Percentiles rank a stretch among this genome's conserved stretches.
Evolutionary conservation across 495 filamentous ascomycete genomes (phyloP).

Genomic region (Tuber aestivum): DNA sequence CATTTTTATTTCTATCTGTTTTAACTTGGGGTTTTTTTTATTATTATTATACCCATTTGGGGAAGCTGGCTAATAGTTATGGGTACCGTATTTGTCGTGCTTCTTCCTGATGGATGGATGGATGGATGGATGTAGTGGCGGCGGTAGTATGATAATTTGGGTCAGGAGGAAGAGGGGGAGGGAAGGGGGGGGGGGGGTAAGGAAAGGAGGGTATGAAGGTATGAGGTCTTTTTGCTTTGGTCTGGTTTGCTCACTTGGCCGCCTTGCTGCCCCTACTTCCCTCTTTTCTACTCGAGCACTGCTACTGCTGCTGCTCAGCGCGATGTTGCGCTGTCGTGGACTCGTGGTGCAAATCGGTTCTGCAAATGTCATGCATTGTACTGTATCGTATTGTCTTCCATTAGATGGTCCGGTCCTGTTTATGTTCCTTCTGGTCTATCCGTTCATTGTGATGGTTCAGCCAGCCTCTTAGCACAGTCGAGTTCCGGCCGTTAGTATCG

Average conservation of each 20-base stretch:
- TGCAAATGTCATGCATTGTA: not conserved
- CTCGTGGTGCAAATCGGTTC: conserved; percentile 6
- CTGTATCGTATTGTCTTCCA: not conserved
- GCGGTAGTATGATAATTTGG: not conserved
- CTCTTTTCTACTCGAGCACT: no score
- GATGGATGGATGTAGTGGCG: not conserved
- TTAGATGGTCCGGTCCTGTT: not conserved
- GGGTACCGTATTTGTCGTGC: not conserved
- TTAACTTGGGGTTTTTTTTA: not conserved
- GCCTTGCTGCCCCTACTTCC: not conserved
- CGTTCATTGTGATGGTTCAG: not conserved
- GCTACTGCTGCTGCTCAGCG: not conserved
- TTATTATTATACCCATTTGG: not conserved
- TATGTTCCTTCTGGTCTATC: not conserved
- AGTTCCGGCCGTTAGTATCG: not conserved
- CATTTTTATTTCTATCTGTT: not conserved
- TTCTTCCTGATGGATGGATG: not conserved
- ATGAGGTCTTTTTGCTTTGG: conserved; percentile 4
- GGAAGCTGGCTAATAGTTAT: not conserved
- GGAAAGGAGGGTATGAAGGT: not conserved
- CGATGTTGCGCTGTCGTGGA: not conserved
- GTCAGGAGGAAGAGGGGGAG: not conserved
- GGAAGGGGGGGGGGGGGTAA: not conserved
- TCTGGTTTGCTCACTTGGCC: not conserved
- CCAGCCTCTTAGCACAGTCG: not conserved